A percentile compares a stretch with the other conserved stretches of the same genome.
Conservation (phyloP, 2,329 filamentous ascomycete genomes). For the Xylogone sp. region DNA sequence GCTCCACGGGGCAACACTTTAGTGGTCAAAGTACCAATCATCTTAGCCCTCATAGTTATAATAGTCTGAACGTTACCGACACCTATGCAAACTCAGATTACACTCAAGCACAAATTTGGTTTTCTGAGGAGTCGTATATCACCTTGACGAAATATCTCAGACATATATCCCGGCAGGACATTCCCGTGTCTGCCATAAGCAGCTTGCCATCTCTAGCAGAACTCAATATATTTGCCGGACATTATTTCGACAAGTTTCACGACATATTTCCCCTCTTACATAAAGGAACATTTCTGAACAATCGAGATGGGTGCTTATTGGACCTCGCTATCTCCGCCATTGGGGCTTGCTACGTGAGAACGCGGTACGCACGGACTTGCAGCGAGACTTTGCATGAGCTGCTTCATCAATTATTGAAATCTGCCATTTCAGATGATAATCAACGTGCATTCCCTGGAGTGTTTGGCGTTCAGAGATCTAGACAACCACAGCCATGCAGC, state of each 20-base stretch:
- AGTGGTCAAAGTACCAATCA: neutral
- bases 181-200: neutral
- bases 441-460: slow-evolving; percentile 1
- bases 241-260: slow-evolving; percentile 9
- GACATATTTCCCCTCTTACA: slow-evolving; percentile 5
- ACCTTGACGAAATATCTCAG: slow-evolving; percentile 4
- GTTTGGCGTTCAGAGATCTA: neutral
- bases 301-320: slow-evolving; percentile 1
- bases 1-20: neutral
- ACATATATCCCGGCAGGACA: neutral
- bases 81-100: neutral
- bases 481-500: slow-evolving; percentile 1
- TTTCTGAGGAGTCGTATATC: slow-evolving; percentile 1
- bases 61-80: neutral
- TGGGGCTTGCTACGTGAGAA: slow-evolving; percentile 3
- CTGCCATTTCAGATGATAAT: slow-evolving; percentile 1
- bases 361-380: neutral
- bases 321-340: slow-evolving; percentile 3
- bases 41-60: slow-evolving; percentile 3
- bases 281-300: slow-evolving; percentile 3
- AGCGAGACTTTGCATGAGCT: slow-evolving; percentile 4
- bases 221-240: slow-evolving; percentile 3
- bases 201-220: slow-evolving; percentile 3
- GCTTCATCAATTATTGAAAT: slow-evolving; percentile 2
- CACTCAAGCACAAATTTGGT: slow-evolving; percentile 2